A percentile compares a stretch with the other conserved stretches of the same genome.
Evolutionary conservation across 2,329 filamentous ascomycete genomes (phyloP).

Genomic region (Fusarium subtropicale): DNA sequence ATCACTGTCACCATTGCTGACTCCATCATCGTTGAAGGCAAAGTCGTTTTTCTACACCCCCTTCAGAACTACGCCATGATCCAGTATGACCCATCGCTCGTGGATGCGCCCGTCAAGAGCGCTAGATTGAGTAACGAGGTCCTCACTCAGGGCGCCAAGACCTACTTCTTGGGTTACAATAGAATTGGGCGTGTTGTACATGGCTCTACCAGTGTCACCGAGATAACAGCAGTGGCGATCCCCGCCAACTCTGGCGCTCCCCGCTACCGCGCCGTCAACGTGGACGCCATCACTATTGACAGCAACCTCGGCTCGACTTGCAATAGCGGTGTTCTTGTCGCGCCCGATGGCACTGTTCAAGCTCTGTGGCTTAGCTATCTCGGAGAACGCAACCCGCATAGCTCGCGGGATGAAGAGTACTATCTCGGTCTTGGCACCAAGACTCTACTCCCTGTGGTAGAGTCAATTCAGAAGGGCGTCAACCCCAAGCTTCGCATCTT

Average conservation of each 20-base stretch:
- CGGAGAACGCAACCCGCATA: slow-evolving; percentile 83
- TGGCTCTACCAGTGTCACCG: slow-evolving; percentile 92
- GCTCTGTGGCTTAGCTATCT: slow-evolving; percentile 97
- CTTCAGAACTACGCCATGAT: slow-evolving; percentile 97
- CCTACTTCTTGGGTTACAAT: slow-evolving; percentile 98
- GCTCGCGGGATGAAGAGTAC: slow-evolving; percentile 93
- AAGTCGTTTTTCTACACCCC: slow-evolving; percentile 95
- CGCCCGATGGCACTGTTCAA: slow-evolving; percentile 91
- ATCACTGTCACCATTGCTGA: slow-evolving; percentile 97
- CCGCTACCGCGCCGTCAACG: slow-evolving; percentile 92
- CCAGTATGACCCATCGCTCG: slow-evolving; percentile 91
- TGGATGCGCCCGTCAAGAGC: slow-evolving; percentile 92
- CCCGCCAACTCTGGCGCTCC: slow-evolving; percentile 93
- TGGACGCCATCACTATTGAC: slow-evolving; percentile 97
- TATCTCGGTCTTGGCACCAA: slow-evolving; percentile 92
- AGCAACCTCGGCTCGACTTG: slow-evolving; percentile 92
- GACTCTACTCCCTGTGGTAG: slow-evolving; percentile 87
- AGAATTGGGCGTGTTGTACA: slow-evolving; percentile 94
- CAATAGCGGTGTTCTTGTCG: slow-evolving; percentile 90
- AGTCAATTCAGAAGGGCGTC: slow-evolving; percentile 82
- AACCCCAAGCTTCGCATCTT: slow-evolving; percentile 88
- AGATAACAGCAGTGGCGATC: slow-evolving; percentile 96
- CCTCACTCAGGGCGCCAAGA: slow-evolving; percentile 92
- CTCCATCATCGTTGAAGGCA: slow-evolving; percentile 92
- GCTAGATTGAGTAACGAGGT: slow-evolving; percentile 83